These are phyloP conservation scores for Otatea glauca DNA, from an alignment of 176 grass and related monocot genomes.

Conservation along the genomic window DNA sequence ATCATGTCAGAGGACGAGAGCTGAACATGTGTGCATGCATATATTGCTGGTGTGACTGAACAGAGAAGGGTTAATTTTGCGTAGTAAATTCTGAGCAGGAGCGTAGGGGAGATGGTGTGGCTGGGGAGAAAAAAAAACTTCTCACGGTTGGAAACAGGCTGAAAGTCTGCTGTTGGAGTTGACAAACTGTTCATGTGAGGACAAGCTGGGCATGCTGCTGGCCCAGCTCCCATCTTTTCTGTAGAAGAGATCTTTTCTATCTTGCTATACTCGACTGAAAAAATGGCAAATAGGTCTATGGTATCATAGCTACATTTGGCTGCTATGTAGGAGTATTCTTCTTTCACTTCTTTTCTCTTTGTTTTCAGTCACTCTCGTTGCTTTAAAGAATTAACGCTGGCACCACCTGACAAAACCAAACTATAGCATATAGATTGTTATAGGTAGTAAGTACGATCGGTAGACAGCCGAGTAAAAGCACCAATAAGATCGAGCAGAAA, in stretches of 20 bases:
- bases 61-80: constrained; percentile 13
- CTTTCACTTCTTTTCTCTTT: background rate
- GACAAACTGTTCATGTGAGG: constrained; percentile 51
- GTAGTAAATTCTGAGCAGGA: constrained; percentile 32
- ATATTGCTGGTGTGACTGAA: constrained; percentile 47
- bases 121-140: constrained; percentile 3
- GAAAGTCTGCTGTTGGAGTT: constrained; percentile 42
- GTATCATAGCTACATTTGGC: background rate
- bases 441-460: background rate
- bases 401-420: background rate
- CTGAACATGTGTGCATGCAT: constrained; percentile 20
- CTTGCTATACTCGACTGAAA: background rate
- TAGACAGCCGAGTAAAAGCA: background rate
- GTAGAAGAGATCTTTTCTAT: background rate
- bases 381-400: background rate
- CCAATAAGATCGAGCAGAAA: background rate
- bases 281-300: background rate
- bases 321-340: background rate
- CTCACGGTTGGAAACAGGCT: background rate
- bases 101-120: background rate
- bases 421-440: background rate
- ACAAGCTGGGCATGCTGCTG: constrained; percentile 49
- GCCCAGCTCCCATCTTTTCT: constrained; percentile 18
- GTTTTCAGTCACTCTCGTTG: background rate
- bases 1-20: constrained; percentile 32